These are phyloP conservation scores for Penicillium canescens DNA, from an alignment of 495 filamentous ascomycete genomes.

Conservation along the genomic window DNA sequence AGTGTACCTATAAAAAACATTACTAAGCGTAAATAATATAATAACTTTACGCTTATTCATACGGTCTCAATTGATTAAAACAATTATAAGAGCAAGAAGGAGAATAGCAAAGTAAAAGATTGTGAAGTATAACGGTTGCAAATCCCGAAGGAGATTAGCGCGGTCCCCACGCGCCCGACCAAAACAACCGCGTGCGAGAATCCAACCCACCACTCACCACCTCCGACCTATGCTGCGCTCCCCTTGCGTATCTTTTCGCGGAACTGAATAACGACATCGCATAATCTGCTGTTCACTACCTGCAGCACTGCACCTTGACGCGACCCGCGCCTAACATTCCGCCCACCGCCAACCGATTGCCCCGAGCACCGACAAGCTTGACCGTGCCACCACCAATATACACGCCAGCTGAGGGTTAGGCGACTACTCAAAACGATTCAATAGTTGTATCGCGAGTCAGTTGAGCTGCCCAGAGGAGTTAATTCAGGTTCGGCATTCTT, in stretches of 20 bases:
- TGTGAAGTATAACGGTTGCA: constrained; percentile 13
- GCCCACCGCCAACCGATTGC: background rate
- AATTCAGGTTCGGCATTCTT: background rate
- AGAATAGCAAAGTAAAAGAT: background rate
- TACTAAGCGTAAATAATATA: too few relatives aligned
- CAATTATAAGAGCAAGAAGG: background rate
- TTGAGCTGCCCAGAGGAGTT: background rate
- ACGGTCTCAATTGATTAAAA: too few relatives aligned
- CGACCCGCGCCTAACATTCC: constrained; percentile 12
- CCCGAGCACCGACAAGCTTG: background rate
- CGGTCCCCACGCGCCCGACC: constrained; percentile 46
- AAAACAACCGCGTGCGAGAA: constrained; percentile 52
- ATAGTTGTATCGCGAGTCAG: background rate
- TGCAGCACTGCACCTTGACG: constrained; percentile 1
- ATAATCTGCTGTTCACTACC: background rate
- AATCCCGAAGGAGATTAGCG: constrained; percentile 41
- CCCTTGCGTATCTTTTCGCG: constrained; percentile 10
- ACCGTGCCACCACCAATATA: constrained; percentile 3
- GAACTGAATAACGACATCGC: constrained; percentile 1
- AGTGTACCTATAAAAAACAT: too few relatives aligned
- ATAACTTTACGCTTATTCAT: too few relatives aligned
- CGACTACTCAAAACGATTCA: background rate
- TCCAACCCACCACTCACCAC: constrained; percentile 28
- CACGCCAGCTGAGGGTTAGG: background rate
- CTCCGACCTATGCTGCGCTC: constrained; percentile 24